Evolutionary conservation across 331 rosid genomes (phyloP).

Genomic region (Quercus tomentella): DNA sequence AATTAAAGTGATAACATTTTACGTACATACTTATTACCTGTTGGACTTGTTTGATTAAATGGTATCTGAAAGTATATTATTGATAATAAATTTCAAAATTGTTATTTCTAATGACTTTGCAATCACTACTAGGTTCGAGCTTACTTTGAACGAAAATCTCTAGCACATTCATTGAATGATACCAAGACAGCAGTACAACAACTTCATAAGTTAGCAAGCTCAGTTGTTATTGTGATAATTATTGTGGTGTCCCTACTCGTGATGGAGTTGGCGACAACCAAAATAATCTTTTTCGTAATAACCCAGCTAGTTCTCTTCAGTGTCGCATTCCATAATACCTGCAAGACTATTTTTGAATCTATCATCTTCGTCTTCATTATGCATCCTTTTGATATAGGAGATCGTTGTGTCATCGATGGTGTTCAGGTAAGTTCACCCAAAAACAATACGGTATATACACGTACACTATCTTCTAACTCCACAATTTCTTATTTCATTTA

Average conservation of each 20-base stretch:
- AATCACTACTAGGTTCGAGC: constrained; percentile 55
- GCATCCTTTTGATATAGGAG: constrained; percentile 94
- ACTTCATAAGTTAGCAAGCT: constrained; percentile 83
- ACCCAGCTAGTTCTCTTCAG: constrained; percentile 72
- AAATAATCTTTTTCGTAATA: constrained; percentile 56
- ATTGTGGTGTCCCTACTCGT: constrained; percentile 55
- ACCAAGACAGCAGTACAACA: constrained; percentile 93
- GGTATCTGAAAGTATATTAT: too few relatives aligned
- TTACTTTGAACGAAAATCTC: constrained; percentile 66
- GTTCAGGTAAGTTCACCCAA: constrained; percentile 41
- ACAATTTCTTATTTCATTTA: background rate
- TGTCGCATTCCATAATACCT: constrained; percentile 75
- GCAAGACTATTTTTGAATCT: constrained; percentile 78
- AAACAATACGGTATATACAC: too few relatives aligned
- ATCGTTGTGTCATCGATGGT: constrained; percentile 78
- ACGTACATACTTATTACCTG: too few relatives aligned
- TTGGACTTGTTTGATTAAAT: too few relatives aligned
- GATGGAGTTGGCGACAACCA: constrained; percentile 66
- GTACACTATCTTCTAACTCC: background rate
- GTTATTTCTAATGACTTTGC: background rate
- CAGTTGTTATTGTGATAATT: constrained; percentile 59
- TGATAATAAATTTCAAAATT: background rate
- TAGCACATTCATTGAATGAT: constrained; percentile 79
- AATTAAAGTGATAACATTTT: too few relatives aligned
- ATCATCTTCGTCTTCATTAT: constrained; percentile 79